These are phyloP conservation scores for Diospyros lotus DNA, from an alignment of 148 eudicot genomes.

Conservation along the genomic window DNA sequence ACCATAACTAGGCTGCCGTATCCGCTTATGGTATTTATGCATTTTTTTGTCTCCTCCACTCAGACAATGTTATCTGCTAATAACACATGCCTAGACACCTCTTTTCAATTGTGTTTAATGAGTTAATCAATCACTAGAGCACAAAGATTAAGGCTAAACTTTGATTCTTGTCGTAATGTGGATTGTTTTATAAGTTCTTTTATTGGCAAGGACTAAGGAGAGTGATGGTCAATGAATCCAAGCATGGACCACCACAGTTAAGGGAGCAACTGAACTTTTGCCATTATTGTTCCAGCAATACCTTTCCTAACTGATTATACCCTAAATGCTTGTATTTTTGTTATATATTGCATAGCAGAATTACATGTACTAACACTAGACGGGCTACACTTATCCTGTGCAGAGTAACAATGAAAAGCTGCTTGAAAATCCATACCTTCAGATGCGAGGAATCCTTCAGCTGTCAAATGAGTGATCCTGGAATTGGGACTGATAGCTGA, in stretches of 20 bases:
- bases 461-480: constrained; percentile 70
- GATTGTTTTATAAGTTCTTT: neutral
- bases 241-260: neutral
- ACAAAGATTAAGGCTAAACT: too few relatives aligned
- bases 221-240: neutral
- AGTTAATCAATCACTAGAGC: too few relatives aligned
- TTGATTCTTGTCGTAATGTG: too few relatives aligned
- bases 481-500: constrained; percentile 24
- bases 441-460: constrained; percentile 98
- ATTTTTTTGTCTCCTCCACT: too few relatives aligned
- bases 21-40: too few relatives aligned
- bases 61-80: too few relatives aligned
- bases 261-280: neutral
- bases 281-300: neutral
- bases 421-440: constrained; percentile 97
- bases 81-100: too few relatives aligned
- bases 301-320: neutral
- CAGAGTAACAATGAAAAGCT: constrained; percentile 98
- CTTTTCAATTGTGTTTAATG: too few relatives aligned
- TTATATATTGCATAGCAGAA: constrained; percentile 1
- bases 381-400: constrained; percentile 14
- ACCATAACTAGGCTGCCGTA: too few relatives aligned
- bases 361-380: neutral
- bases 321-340: neutral
- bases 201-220: neutral